A percentile compares a stretch with the other conserved stretches of the same genome.
Conservation (phyloP, 139 green algal genomes). For the Desmodesmus armatus region DNA sequence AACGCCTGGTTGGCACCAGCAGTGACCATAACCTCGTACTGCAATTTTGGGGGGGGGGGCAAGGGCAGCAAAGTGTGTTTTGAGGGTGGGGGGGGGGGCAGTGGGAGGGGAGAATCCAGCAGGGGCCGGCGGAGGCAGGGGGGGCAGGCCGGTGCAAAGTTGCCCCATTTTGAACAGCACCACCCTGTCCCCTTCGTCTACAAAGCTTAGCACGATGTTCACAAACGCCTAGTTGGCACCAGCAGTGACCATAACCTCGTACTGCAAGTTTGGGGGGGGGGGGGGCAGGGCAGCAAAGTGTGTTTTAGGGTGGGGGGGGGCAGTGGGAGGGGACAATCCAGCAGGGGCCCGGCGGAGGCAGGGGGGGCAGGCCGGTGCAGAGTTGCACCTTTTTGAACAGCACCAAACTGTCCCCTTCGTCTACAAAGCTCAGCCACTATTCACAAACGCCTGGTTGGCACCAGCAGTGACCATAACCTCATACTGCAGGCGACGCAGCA, state of each 20-base stretch:
- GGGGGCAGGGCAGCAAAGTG: not conserved
- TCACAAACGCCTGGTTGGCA: slow-evolving; percentile 68
- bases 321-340: not conserved
- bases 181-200: not conserved
- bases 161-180: not conserved
- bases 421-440: not conserved
- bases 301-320: not conserved
- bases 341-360: not conserved
- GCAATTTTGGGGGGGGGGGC: not conserved
- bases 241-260: slow-evolving; percentile 92
- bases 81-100: not conserved
- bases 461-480: slow-evolving; percentile 93
- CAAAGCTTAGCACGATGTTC: not conserved
- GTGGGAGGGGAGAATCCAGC: not conserved
- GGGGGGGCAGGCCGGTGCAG: not conserved
- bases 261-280: slow-evolving; percentile 48
- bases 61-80: not conserved
- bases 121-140: not conserved
- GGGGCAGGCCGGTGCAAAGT: not conserved
- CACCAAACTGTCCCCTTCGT: not conserved
- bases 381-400: not conserved
- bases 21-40: slow-evolving; percentile 94
- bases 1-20: slow-evolving; percentile 87
- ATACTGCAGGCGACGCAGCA: slow-evolving; percentile 58
- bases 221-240: slow-evolving; percentile 76